Evolutionary conservation across 331 rosid species (phyloP), one percentile per base, ranked within the genome.

Genomic region (Spiraea crenata): DNA sequence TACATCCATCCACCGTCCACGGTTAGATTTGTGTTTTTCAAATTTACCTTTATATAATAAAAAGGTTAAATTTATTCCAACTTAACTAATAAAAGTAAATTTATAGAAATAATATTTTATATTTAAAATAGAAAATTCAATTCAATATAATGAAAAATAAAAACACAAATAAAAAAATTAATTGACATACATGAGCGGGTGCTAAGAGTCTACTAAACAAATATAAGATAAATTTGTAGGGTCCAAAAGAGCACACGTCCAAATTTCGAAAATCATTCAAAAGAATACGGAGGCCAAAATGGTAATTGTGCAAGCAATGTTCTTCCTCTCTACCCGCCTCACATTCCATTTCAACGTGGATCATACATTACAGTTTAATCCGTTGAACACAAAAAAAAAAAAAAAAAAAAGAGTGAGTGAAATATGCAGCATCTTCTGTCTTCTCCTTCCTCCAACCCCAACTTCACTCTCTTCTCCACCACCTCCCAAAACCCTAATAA

Each of bases 381-480:
- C 67, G 85, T 78, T 76, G 65, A 64, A 67, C 1, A 41, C 58
- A 67, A 68, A 79, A 67, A 80, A 3, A 66, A 38, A 68, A n/a
- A n/a, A n/a, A n/a, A n/a, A n/a, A n/a, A n/a, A n/a, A n/a, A n/a
- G n/a, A n/a, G n/a, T n/a, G n/a, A n/a, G n/a, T n/a, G 64, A 25
- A 25, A 25, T 25, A 25, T 25, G 31, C 31, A 25, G 71, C 73
- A 70, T 4, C 66, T 74, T 31, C 62, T 61, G 60, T 74, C 89
- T 60, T 72, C 88, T 14, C 71, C 90, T 49, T 72, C 86, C 63
- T 75, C 90, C 3, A 80, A 88, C 69, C 58, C 87, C 58, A 85
- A 45, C 75, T 80, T 84, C 79, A 76, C 79, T 49, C 66, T 87
- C 77, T 82, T 87, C 85, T 71, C 87, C 85, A 67, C 85, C 76